phyloP scores from a whole-genome alignment of 2,329 filamentous ascomycete genomes.

The Trichoderma atrobrunneum region DNA sequence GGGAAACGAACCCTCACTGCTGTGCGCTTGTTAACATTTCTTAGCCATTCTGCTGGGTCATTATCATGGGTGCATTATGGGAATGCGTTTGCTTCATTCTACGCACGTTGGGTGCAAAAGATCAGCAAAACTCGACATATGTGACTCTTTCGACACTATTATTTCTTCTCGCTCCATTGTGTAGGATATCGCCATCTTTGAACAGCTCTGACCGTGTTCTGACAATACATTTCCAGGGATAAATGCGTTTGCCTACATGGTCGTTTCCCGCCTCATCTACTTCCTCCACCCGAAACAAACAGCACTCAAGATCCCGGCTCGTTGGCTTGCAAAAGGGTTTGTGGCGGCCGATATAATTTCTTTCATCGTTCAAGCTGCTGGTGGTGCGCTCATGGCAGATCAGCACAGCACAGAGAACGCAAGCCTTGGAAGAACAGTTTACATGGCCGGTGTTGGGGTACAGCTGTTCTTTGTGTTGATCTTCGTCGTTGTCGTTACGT shows the following conservation, averaged over 20 bases:
- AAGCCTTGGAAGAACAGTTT: constrained; percentile 38
- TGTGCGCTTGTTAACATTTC: background rate
- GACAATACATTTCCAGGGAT: constrained; percentile 31
- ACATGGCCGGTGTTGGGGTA: constrained; percentile 38
- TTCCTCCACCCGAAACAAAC: constrained; percentile 38
- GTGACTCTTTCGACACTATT: constrained; percentile 33
- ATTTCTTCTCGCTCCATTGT: constrained; percentile 43
- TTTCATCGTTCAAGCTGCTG: constrained; percentile 45
- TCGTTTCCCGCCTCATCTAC: constrained; percentile 39
- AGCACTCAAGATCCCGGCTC: constrained; percentile 35
- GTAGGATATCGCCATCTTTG: constrained; percentile 22
- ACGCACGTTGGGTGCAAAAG: constrained; percentile 34
- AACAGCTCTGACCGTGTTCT: constrained; percentile 4
- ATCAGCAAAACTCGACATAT: constrained; percentile 38
- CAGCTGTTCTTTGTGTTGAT: constrained; percentile 39
- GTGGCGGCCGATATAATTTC: constrained; percentile 47
- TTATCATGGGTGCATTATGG: constrained; percentile 40
- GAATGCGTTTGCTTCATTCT: constrained; percentile 40
- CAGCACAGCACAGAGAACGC: constrained; percentile 27
- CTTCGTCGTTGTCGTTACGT: constrained; percentile 36
- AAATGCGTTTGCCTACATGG: constrained; percentile 46
- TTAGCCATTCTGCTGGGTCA: constrained; percentile 36
- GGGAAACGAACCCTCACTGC: background rate
- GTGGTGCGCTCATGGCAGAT: constrained; percentile 38
- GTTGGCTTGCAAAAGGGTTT: constrained; percentile 43